Conservation (phyloP, 305 asterid genomes). For the Fraxinus nigra region DNA sequence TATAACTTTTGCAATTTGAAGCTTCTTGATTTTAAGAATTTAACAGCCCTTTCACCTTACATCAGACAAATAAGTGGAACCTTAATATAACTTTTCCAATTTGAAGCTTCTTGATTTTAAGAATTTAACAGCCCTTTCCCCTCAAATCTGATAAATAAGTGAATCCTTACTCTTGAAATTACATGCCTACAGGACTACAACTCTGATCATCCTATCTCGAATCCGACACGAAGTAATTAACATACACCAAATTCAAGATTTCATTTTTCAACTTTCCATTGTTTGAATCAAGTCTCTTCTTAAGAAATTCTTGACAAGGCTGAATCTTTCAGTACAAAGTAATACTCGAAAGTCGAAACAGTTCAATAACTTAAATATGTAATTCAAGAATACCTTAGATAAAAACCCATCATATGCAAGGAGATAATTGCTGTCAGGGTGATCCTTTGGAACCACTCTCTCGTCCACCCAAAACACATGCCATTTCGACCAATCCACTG, state of each 20-base stretch:
- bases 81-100: not conserved
- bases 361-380: not conserved
- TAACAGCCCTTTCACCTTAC: not conserved
- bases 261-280: not conserved
- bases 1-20: not conserved
- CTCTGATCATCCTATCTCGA: not conserved
- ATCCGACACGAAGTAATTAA: not conserved
- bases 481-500: slow-evolving; percentile 54
- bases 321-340: not conserved
- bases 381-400: slow-evolving; percentile 42
- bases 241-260: not conserved
- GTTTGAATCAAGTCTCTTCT: not conserved
- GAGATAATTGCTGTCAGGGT: slow-evolving; percentile 53
- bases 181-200: not conserved
- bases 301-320: not conserved
- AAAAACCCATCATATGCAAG: slow-evolving; percentile 52
- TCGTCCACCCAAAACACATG: slow-evolving; percentile 58
- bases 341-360: not conserved
- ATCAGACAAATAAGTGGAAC: not conserved
- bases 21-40: not conserved
- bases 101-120: not conserved
- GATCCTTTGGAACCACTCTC: slow-evolving; percentile 56
- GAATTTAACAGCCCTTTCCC: not conserved
- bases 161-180: not conserved
- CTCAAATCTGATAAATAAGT: not conserved